Conservation (phyloP, 164 flowering plant species). For the Umbellularia californica region DNA sequence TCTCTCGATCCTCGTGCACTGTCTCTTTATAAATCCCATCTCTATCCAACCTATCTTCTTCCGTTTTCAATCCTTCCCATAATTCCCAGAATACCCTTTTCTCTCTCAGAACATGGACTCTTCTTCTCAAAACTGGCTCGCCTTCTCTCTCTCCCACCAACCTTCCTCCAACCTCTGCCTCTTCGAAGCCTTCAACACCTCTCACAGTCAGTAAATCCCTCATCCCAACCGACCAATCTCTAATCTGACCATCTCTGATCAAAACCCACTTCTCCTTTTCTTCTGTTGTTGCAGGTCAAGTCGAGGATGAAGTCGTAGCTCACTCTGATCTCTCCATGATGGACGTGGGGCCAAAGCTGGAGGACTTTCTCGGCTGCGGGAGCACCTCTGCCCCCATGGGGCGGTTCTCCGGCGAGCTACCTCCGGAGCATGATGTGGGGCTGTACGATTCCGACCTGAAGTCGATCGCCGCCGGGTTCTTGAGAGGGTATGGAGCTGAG, state of each 20-base stretch:
- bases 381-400: slow-evolving; percentile 5
- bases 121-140: slow-evolving; percentile 7
- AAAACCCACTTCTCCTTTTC: background rate
- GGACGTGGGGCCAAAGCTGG: slow-evolving; percentile 47
- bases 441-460: slow-evolving; percentile 58
- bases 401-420: slow-evolving; percentile 6
- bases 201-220: background rate
- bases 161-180: slow-evolving; percentile 15
- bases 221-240: background rate
- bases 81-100: background rate
- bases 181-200: slow-evolving; percentile 11
- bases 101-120: slow-evolving; percentile 2
- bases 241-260: background rate
- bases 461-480: slow-evolving; percentile 50
- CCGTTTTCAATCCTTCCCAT: background rate
- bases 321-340: slow-evolving; percentile 32
- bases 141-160: slow-evolving; percentile 15
- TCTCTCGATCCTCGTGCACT: slow-evolving; percentile 4
- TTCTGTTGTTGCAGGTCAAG: background rate
- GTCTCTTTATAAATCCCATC: background rate
- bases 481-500: slow-evolving; percentile 28
- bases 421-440: slow-evolving; percentile 12
- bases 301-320: slow-evolving; percentile 12
- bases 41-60: background rate
- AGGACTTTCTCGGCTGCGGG: slow-evolving; percentile 58